Percentiles rank a stretch among this genome's conserved stretches.
phyloP scores from a whole-genome alignment of 805 yeast genomes.

The Wickerhamiella siamensis region DNA sequence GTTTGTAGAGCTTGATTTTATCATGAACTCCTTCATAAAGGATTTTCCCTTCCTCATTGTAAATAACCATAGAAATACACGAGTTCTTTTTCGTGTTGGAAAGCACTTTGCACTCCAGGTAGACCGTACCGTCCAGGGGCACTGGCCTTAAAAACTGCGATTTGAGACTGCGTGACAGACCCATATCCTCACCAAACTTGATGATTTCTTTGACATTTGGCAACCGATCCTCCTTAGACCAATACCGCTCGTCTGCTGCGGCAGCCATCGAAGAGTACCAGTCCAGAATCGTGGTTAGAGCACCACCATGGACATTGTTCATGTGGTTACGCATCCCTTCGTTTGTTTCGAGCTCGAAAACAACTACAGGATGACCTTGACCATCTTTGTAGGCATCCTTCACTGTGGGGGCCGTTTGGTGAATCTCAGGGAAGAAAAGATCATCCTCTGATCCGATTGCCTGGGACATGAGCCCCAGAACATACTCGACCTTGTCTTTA shows the following conservation, averaged over 20 bases:
- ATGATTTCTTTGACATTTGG: slow-evolving; percentile 12
- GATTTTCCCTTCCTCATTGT: slow-evolving; percentile 13
- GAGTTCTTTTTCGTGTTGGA: slow-evolving; percentile 20
- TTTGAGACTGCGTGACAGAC: slow-evolving; percentile 20
- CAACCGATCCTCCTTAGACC: slow-evolving; percentile 11
- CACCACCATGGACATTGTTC: slow-evolving; percentile 24
- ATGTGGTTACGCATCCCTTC: slow-evolving; percentile 14
- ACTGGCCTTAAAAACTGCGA: slow-evolving; percentile 21
- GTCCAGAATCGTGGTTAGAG: slow-evolving; percentile 21
- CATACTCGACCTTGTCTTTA: background rate
- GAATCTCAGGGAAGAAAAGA: background rate
- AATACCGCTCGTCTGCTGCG: slow-evolving; percentile 17
- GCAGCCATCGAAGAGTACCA: slow-evolving; percentile 16
- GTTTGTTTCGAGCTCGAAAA: slow-evolving; percentile 15
- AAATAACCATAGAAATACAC: slow-evolving; percentile 12
- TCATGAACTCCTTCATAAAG: slow-evolving; percentile 22
- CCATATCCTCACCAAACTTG: slow-evolving; percentile 10
- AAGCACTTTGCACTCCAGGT: slow-evolving; percentile 15
- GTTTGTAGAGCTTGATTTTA: slow-evolving; percentile 16
- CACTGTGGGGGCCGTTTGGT: background rate
- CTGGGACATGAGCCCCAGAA: background rate
- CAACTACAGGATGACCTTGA: slow-evolving; percentile 7
- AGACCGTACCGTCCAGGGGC: slow-evolving; percentile 16
- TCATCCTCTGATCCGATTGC: background rate
- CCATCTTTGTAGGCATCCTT: background rate